Evolutionary conservation across 2,329 filamentous ascomycete genomes (phyloP).

Genomic region (Stachybotrys chlorohalonatus): DNA sequence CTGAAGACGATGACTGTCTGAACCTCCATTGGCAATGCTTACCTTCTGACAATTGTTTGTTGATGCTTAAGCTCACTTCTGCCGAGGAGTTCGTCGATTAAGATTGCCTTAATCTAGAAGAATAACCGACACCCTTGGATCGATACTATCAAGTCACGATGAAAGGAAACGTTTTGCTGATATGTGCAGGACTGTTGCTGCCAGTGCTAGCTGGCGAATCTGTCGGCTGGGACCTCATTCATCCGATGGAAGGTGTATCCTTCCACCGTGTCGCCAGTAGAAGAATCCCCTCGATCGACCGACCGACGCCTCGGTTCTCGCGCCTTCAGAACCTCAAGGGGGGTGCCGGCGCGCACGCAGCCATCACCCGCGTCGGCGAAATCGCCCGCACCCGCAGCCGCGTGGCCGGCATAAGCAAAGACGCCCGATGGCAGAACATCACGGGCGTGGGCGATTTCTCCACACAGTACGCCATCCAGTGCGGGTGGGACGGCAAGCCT

Average conservation of each 20-base stretch:
- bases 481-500: conserved; percentile 26
- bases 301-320: conserved; percentile 19
- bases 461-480: conserved; percentile 32
- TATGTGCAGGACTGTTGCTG: background rate
- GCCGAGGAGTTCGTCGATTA: too few relatives aligned
- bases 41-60: too few relatives aligned
- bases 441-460: conserved; percentile 26
- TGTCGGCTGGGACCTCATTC: conserved; percentile 21
- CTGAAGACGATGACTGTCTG: too few relatives aligned
- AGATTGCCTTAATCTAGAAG: too few relatives aligned
- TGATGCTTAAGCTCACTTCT: too few relatives aligned
- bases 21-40: too few relatives aligned
- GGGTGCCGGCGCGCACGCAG: conserved; percentile 12
- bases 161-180: background rate
- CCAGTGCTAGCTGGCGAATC: background rate
- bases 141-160: too few relatives aligned
- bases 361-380: conserved; percentile 18
- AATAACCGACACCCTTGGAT: too few relatives aligned
- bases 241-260: conserved; percentile 26
- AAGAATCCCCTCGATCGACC: conserved; percentile 16
- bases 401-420: conserved; percentile 1
- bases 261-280: conserved; percentile 24
- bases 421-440: conserved; percentile 24
- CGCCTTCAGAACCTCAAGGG: conserved; percentile 21
- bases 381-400: conserved; percentile 7